Conservation (phyloP, 1,139 yeast genomes). For the Sugiyamaella xylanicola region DNA sequence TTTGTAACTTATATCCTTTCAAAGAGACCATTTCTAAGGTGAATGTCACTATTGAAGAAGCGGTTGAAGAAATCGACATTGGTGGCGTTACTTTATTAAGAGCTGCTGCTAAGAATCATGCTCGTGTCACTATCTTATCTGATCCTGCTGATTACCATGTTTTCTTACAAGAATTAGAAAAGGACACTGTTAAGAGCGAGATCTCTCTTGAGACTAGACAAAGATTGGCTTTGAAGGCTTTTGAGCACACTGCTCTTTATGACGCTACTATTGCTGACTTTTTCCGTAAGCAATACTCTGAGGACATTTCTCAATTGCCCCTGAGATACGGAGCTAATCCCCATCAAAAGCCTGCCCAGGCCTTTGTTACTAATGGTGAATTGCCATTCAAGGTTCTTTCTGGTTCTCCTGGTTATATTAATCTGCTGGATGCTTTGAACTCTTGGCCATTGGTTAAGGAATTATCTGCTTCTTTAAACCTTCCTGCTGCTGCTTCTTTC, state of each 20-base stretch:
- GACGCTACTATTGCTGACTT: slow-evolving; percentile 95
- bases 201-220: slow-evolving; percentile 75
- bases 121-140: slow-evolving; percentile 90
- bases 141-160: slow-evolving; percentile 92
- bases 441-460: slow-evolving; percentile 99
- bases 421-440: slow-evolving; percentile 91
- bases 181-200: slow-evolving; percentile 61
- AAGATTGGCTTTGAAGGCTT: slow-evolving; percentile 89
- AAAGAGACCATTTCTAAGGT: slow-evolving; percentile 95
- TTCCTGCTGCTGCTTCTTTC: slow-evolving; percentile 98
- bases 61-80: slow-evolving; percentile 97
- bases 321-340: slow-evolving; percentile 98
- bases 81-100: slow-evolving; percentile 97
- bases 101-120: slow-evolving; percentile 98
- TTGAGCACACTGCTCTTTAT: slow-evolving; percentile 97
- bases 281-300: slow-evolving; percentile 95
- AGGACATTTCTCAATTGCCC: slow-evolving; percentile 84
- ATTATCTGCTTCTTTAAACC: slow-evolving; percentile 86
- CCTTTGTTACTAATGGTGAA: slow-evolving; percentile 80
- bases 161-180: slow-evolving; percentile 82
- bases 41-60: slow-evolving; percentile 94
- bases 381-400: slow-evolving; percentile 90
- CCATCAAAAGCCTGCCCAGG: slow-evolving; percentile 99
- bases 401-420: slow-evolving; percentile 97
- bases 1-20: slow-evolving; percentile 96